These are phyloP conservation scores for Eucalyptus polyanthemos DNA, from an alignment of 345 rosid species.

Conservation along the genomic window DNA sequence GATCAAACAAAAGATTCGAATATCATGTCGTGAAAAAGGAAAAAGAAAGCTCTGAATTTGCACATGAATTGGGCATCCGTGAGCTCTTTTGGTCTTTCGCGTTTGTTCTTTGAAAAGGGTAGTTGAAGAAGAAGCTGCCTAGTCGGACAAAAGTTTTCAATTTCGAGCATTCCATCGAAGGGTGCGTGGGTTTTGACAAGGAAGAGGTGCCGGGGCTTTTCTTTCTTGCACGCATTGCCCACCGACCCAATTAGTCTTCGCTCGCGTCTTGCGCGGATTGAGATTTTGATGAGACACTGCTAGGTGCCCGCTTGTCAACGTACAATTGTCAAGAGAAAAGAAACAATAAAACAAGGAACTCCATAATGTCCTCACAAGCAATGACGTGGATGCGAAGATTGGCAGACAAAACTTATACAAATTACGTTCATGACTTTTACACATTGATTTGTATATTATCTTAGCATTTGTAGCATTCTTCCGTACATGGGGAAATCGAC, in stretches of 20 bases:
- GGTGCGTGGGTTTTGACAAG: neutral
- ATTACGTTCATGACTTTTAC: neutral
- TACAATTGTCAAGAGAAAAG: neutral
- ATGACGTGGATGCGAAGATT: neutral
- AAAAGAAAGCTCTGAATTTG: neutral
- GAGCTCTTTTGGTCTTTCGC: neutral
- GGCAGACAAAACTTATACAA: neutral
- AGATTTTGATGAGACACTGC: neutral
- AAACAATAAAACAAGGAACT: neutral
- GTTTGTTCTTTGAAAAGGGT: neutral
- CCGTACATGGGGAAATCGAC: fast-evolving
- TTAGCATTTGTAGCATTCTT: neutral
- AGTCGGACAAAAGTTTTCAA: neutral
- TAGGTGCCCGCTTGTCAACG: neutral
- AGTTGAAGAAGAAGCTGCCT: neutral
- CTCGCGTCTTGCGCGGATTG: neutral
- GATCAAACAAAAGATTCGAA: neutral
- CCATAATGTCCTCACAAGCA: neutral
- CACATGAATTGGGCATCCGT: neutral
- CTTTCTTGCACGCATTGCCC: neutral
- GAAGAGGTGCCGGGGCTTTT: neutral
- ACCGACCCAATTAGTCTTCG: neutral
- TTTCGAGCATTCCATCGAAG: neutral
- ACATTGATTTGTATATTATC: neutral
- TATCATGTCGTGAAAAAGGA: neutral